Base-by-base conservation (phyloP, 257 asterid genomes). In the Forsythia suspensa region DNA sequence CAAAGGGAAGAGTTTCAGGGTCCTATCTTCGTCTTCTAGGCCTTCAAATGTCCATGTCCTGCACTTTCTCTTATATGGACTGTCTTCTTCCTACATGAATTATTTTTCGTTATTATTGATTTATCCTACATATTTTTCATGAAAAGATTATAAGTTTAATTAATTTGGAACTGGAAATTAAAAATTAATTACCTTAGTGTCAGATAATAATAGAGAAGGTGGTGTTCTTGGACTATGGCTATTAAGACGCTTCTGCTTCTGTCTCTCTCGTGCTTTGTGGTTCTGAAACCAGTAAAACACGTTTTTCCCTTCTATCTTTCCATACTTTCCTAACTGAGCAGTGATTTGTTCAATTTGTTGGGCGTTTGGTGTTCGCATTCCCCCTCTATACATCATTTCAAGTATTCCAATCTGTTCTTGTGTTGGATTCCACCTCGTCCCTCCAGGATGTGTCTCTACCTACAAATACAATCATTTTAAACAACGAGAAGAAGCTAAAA, bases 201-300 rank as follows among this genome's bases (percentile, higher is more conserved):
- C 70, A 29, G 70, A 63, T 63, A 63, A 29, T 63, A 24, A 63
- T 29, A 63, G 37, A 63, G 70, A 5, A 4, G 87, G 77, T 0
- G 97, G 89, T 11, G 94, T 68, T 43, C 85, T 82, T 0, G 92
- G 89, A 81, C 86, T 81, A 42, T 83, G 93, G 85, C 72, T 63
- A 4, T 24, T 83, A 8, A 85, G 89, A 48, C 98, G 92, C 89
- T 95, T 93, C 71, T 90, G 98, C 90, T 93, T 95, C 76, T 95
- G 99, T 67, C 99, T 81, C 89, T 95, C 99, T 8, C 99, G 92
- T 11, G 99, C 99, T 74, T 95, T 95, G 78, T 95, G 99, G 82
- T 95, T 95, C 80, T 95, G 99, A 85, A 95, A 95, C 99, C 99
- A 95, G 79, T 95, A 95, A 78, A 95, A 95, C 77, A 95, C 98